Evolutionary conservation across 176 grass and related monocot species (phyloP).

Genomic region (Puccinellia tenuiflora): DNA sequence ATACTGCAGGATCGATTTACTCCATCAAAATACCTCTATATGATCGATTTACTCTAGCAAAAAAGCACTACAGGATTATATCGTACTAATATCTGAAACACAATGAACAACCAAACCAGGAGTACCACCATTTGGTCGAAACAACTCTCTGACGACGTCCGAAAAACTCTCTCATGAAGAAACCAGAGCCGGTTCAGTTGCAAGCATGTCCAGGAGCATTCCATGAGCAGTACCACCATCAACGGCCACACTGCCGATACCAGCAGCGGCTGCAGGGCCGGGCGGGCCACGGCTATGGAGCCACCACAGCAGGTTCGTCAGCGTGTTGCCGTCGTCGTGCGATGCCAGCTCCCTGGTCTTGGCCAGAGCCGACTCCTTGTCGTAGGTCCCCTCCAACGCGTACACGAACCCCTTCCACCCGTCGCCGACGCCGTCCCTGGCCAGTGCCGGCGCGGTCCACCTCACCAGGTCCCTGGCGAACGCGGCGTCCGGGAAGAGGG

Average conservation of each 20-base stretch:
- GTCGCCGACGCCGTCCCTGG: conserved; percentile 69
- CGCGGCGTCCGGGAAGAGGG: conserved; percentile 49
- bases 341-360: conserved; percentile 49
- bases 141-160: background rate
- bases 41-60: background rate
- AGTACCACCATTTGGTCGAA: background rate
- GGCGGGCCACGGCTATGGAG: conserved; percentile 58
- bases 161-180: background rate
- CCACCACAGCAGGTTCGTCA: conserved; percentile 90
- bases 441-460: conserved; percentile 58
- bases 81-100: background rate
- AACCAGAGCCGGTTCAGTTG: background rate
- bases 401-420: conserved; percentile 96
- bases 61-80: background rate
- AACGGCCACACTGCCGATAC: conserved; percentile 64
- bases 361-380: conserved; percentile 50
- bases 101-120: background rate
- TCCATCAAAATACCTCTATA: background rate
- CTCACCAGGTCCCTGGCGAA: conserved; percentile 64
- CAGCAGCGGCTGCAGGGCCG: conserved; percentile 51
- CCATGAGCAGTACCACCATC: background rate
- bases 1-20: background rate
- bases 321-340: conserved; percentile 77
- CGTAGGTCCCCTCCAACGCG: conserved; percentile 69
- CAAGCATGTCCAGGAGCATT: conserved; percentile 6